Evolutionary conservation across 2,329 filamentous ascomycete species (phyloP), one percentile per base, ranked within the genome.

Genomic region (Paraconiothyrium brasiliense): DNA sequence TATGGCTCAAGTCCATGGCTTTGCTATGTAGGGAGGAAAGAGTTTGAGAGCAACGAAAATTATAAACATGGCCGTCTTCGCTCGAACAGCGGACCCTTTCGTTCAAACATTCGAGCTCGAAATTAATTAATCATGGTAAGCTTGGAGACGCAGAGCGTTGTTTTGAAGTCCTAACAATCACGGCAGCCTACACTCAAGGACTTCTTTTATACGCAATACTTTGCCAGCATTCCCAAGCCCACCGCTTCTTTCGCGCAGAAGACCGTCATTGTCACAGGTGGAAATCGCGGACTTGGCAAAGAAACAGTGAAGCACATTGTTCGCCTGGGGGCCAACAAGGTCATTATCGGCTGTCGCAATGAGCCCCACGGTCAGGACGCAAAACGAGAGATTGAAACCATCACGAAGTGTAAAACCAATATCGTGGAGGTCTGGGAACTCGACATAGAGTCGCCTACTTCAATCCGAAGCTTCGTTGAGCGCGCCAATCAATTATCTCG

Each of bases 281-380:
- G 41, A 8, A 44, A 44, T 9, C 41, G 41, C 13, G 41, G 41
- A 9, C n/a, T 44, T 3, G 41, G 41, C 14, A 44, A 44, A 16
- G 41, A 44, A 44, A 44, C 41, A 44, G 41, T 44, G 16, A 44
- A 44, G 20, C 41, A 44, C 13, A 44, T 44, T 44, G 41, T 44
- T 22, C 13, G 41, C 16, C 41, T 44, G 16, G 41, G 6, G 8
- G 41, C 41, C 20, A 44, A 16, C 41, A 44, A 44, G n/a, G 41
- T 44, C 11, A 44, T 44, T 9, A 44, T 44, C 41, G 41, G 41
- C 14, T 44, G 41, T 9, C 41, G 41, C 41, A 44, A 20, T 22
- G 41, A 44, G 13, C 8, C 41, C 3, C 41, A 44, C 8, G 41
- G 41, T 22, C 14, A 44, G 4, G 20, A 3, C 2, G 41, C 41